phyloP scores from a whole-genome alignment of 2,329 filamentous ascomycete genomes.

The Aspergillus bombycis region DNA sequence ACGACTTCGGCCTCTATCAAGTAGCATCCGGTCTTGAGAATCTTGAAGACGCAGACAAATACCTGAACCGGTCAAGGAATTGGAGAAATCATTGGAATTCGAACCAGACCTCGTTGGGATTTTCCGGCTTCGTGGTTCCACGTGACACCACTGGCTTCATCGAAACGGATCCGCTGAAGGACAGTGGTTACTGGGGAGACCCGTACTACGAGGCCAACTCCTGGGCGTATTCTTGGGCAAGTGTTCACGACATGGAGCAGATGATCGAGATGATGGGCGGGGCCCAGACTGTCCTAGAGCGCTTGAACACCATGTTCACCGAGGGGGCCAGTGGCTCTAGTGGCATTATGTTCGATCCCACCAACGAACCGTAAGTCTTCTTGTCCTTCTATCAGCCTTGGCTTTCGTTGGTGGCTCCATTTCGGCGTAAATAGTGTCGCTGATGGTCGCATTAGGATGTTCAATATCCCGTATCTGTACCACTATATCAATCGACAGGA shows the following conservation, averaged over 20 bases:
- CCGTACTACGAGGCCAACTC: constrained; percentile 64
- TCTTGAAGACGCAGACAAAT: constrained; percentile 56
- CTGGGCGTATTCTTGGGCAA: constrained; percentile 70
- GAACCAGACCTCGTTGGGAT: constrained; percentile 59
- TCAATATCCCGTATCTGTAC: constrained; percentile 70
- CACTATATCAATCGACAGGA: constrained; percentile 68
- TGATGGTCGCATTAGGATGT: constrained; percentile 40
- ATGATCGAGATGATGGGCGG: constrained; percentile 62
- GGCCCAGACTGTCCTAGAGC: constrained; percentile 30
- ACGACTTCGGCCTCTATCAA: constrained; percentile 70
- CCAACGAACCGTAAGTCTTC: constrained; percentile 63
- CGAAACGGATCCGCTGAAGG: constrained; percentile 53
- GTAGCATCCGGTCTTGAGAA: constrained; percentile 64
- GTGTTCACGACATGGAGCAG: constrained; percentile 66
- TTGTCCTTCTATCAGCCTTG: neutral
- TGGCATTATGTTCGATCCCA: constrained; percentile 66
- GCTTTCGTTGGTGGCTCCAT: neutral
- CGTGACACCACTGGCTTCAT: constrained; percentile 56
- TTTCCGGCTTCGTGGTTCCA: constrained; percentile 69
- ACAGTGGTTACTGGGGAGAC: constrained; percentile 67
- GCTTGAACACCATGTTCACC: constrained; percentile 64
- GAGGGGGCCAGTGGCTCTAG: constrained; percentile 34
- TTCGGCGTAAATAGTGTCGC: neutral
- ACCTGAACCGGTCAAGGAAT: constrained; percentile 65
- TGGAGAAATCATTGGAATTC: constrained; percentile 75